These are phyloP conservation scores for Oemleria cerasiformis DNA, from an alignment of 306 rosid genomes.

Conservation along the genomic window DNA sequence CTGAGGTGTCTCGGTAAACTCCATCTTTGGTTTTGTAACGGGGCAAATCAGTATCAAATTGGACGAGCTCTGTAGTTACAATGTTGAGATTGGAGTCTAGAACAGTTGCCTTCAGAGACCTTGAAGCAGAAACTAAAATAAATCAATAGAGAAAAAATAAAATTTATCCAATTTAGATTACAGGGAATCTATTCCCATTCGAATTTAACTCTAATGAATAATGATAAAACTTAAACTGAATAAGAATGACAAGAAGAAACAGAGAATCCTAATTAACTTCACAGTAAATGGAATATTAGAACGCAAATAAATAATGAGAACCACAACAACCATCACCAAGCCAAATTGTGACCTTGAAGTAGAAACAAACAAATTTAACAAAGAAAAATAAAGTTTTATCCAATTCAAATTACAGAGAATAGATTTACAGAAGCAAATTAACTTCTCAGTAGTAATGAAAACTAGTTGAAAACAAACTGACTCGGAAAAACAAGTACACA, in stretches of 20 bases:
- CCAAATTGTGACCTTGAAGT: conserved; percentile 32
- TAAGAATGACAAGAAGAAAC: neutral
- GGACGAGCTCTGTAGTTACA: conserved; percentile 66
- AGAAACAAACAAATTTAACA: neutral
- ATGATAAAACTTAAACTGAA: neutral
- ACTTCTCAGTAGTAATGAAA: neutral
- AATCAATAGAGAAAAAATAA: conserved; percentile 1
- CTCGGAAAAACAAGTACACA: neutral
- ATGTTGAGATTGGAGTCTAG: conserved; percentile 74
- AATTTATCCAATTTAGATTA: conserved; percentile 18
- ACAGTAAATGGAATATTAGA: neutral
- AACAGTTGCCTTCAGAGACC: conserved; percentile 94
- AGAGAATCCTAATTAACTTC: neutral
- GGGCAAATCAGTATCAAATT: conserved; percentile 77
- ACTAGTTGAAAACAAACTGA: neutral
- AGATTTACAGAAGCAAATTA: neutral
- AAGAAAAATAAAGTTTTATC: conserved; percentile 13
- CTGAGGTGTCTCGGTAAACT: conserved; percentile 66
- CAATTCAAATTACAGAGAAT: conserved; percentile 1
- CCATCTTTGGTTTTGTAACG: conserved; percentile 91
- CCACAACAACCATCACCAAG: neutral
- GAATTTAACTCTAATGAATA: neutral
- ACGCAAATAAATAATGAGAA: neutral
- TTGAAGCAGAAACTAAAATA: conserved; percentile 18
- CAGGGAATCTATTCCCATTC: neutral